Percentiles rank a stretch among this genome's conserved stretches.
These are phyloP conservation scores for Apiospora pterosperma DNA, from an alignment of 2,329 filamentous ascomycete genomes.

Conservation along the genomic window DNA sequence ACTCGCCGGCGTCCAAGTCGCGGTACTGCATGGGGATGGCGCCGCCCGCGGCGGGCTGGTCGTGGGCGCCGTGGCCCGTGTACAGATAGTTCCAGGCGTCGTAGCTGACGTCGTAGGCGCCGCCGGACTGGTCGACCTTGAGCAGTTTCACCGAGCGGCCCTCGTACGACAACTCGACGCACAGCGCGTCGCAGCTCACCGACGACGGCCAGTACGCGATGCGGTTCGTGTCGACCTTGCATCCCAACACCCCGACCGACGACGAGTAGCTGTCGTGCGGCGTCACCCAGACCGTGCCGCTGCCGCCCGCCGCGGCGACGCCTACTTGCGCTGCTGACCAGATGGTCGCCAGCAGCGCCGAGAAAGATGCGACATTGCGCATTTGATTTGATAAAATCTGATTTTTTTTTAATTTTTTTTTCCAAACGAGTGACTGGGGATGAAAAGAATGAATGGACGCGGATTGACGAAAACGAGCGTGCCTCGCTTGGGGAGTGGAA, in stretches of 20 bases:
- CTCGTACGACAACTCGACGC: slow-evolving; percentile 48
- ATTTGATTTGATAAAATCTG: not conserved
- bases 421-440: not conserved
- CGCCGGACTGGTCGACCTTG: slow-evolving; percentile 52
- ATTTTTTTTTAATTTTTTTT: too few relatives aligned
- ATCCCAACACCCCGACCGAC: slow-evolving; percentile 55
- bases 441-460: not conserved
- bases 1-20: slow-evolving; percentile 43
- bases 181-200: slow-evolving; percentile 54
- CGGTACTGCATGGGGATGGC: slow-evolving; percentile 49
- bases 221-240: slow-evolving; percentile 58
- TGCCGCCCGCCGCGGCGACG: slow-evolving; percentile 1
- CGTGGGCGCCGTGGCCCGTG: slow-evolving; percentile 45
- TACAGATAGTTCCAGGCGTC: slow-evolving; percentile 56
- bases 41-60: slow-evolving; percentile 45
- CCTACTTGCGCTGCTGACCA: not conserved
- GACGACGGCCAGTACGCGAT: slow-evolving; percentile 47
- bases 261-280: slow-evolving; percentile 56
- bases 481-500: not conserved
- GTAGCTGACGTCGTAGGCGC: slow-evolving; percentile 44
- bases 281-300: slow-evolving; percentile 38
- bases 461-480: not conserved
- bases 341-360: not conserved
- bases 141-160: slow-evolving; percentile 54
- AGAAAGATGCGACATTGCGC: not conserved